These are phyloP conservation scores for Geotrichum ghanense DNA, from an alignment of 805 yeast species.

Conservation along the genomic window DNA sequence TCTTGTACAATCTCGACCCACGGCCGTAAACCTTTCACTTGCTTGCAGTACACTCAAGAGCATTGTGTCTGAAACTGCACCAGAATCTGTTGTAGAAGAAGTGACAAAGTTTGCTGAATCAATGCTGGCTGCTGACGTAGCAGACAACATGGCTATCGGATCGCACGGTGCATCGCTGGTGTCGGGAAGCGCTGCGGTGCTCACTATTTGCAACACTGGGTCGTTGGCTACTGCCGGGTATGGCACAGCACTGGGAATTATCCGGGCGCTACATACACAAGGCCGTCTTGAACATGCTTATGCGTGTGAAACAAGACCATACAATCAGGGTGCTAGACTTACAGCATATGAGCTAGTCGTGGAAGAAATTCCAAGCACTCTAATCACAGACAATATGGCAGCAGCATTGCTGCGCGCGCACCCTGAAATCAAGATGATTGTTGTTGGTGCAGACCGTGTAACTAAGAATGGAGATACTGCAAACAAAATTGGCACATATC, in stretches of 20 bases:
- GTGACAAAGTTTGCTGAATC: conserved; percentile 29
- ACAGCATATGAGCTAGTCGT: conserved; percentile 85
- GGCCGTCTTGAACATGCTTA: conserved; percentile 59
- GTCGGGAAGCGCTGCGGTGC: conserved; percentile 59
- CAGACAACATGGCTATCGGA: conserved; percentile 72
- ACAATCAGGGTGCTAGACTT: conserved; percentile 89
- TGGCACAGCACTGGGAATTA: conserved; percentile 92
- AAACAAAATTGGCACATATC: conserved; percentile 92
- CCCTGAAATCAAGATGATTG: conserved; percentile 74
- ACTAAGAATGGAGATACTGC: conserved; percentile 93
- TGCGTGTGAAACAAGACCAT: conserved; percentile 92
- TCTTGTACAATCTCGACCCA: conserved; percentile 74
- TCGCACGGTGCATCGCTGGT: conserved; percentile 70
- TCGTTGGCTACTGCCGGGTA: conserved; percentile 95
- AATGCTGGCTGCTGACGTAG: conserved; percentile 64
- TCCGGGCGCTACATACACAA: conserved; percentile 49
- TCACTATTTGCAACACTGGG: conserved; percentile 95
- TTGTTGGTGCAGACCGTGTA: conserved; percentile 93
- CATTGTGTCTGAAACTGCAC: conserved; percentile 17
- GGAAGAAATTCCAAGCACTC: conserved; percentile 77
- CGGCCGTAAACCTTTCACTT: conserved; percentile 85
- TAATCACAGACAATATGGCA: conserved; percentile 87
- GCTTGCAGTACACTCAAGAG: conserved; percentile 47
- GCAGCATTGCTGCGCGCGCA: conserved; percentile 50
- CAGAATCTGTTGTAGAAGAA: conserved; percentile 24